Evolutionary conservation across 78 protist species (phyloP).

Genomic region (Anaeramoeba flamelloides): DNA sequence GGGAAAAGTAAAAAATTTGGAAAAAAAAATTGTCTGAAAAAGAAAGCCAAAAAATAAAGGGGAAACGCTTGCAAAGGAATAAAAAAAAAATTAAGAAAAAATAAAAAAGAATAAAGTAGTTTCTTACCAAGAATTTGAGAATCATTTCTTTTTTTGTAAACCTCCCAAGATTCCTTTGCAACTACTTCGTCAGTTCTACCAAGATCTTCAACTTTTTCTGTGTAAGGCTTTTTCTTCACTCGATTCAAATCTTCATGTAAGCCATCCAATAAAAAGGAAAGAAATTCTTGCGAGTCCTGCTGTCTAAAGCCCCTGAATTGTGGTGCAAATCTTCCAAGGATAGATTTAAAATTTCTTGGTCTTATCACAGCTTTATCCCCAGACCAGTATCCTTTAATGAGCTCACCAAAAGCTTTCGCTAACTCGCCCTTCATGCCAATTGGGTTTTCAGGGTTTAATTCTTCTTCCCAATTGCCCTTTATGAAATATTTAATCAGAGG

Average conservation of each 20-base stretch:
- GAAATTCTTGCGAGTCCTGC: conserved; percentile 29
- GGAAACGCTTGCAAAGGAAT: too few species aligned
- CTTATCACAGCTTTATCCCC: conserved; percentile 1
- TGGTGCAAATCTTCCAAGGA: conserved; percentile 2
- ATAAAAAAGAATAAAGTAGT: too few species aligned
- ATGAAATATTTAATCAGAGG: neutral
- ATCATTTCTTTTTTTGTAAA: too few species aligned
- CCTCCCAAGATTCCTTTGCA: too few species aligned
- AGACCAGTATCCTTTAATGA: conserved; percentile 23
- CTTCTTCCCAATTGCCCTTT: neutral
- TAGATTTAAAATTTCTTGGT: conserved; percentile 32
- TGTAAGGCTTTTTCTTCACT: conserved; percentile 10
- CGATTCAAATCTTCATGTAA: conserved; percentile 30
- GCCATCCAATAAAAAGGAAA: conserved; percentile 8
- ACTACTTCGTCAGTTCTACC: too few species aligned
- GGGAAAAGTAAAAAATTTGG: too few species aligned
- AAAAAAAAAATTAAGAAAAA: too few species aligned
- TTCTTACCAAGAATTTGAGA: too few species aligned
- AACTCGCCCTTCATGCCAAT: neutral
- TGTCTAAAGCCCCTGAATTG: conserved; percentile 16
- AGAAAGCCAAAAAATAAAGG: too few species aligned
- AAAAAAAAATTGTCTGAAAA: too few species aligned
- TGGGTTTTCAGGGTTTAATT: neutral
- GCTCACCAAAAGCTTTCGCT: neutral
- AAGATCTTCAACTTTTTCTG: neutral